A percentile compares a stretch with the other conserved stretches of the same genome.
Conservation (phyloP, 208 protist genomes). For the Acanthamoeba sp. region DNA sequence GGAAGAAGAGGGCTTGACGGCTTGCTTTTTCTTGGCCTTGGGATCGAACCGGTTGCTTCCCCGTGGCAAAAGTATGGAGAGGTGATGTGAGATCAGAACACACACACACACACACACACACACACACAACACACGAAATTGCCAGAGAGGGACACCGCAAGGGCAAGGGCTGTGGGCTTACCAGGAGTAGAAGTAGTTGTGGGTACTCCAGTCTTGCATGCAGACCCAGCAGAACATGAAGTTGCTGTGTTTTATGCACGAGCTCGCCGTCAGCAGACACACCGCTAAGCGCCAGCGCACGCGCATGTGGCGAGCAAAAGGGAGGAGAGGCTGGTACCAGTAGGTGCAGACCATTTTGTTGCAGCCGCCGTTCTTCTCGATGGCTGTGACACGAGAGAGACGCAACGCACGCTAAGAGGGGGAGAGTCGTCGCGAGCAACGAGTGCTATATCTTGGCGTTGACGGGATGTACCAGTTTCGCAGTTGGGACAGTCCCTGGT, state of each 20-base stretch:
- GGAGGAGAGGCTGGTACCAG: neutral
- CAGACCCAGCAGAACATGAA: constrained; percentile 65
- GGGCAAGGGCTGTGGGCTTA: neutral
- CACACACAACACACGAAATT: too few species aligned
- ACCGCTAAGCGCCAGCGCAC: too few species aligned
- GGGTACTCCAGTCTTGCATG: constrained; percentile 21
- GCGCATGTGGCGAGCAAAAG: neutral
- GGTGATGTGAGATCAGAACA: too few species aligned
- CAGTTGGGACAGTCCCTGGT: constrained; percentile 56
- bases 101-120: too few species aligned
- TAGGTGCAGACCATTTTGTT: constrained; percentile 55
- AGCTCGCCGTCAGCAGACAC: neutral
- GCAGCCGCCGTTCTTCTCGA: constrained; percentile 55
- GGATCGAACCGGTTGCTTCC: constrained; percentile 6
- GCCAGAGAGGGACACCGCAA: too few species aligned
- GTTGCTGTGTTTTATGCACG: neutral
- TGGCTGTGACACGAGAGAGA: neutral
- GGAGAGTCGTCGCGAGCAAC: too few species aligned
- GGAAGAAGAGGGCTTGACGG: neutral
- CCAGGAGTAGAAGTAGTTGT: constrained; percentile 63
- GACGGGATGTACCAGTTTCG: constrained; percentile 25
- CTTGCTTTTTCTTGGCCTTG: neutral
- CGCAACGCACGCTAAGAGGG: too few species aligned
- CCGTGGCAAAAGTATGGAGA: neutral
- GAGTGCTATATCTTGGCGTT: too few species aligned